Evolutionary conservation across 345 rosid species (phyloP).

Genomic region (Pistacia vera): DNA sequence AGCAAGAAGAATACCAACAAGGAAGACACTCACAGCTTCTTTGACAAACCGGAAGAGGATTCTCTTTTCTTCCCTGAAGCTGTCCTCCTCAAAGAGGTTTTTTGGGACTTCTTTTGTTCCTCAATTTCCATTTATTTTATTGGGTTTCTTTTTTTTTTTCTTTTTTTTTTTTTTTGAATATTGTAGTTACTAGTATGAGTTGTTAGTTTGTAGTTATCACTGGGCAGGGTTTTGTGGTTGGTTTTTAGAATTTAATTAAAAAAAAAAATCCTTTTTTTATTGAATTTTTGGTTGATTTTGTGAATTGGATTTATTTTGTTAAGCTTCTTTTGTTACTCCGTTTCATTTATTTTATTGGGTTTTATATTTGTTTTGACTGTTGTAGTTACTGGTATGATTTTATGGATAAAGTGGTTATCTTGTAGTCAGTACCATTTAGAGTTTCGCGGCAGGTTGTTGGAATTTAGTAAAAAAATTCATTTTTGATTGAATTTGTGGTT

Average conservation of each 20-base stretch:
- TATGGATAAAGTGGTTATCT: neutral
- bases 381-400: neutral
- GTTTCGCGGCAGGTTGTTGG: neutral
- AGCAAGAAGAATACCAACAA: conserved; percentile 39
- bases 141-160: neutral
- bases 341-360: neutral
- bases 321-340: neutral
- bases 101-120: neutral
- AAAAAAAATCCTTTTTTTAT: neutral
- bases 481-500: conserved; percentile 4
- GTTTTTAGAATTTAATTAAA: neutral
- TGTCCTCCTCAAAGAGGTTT: conserved; percentile 78
- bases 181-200: neutral
- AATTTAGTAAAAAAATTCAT: neutral
- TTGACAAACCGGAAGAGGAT: conserved; percentile 58
- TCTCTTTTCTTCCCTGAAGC: conserved; percentile 89
- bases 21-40: conserved; percentile 60
- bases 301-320: conserved; percentile 6
- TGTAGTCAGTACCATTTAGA: neutral
- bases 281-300: conserved; percentile 22
- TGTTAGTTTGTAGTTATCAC: neutral
- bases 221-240: neutral
- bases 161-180: neutral
- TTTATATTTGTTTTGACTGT: neutral
- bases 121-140: neutral